Conservation (phyloP, 345 rosid species). For the Acer yangbiense region DNA sequence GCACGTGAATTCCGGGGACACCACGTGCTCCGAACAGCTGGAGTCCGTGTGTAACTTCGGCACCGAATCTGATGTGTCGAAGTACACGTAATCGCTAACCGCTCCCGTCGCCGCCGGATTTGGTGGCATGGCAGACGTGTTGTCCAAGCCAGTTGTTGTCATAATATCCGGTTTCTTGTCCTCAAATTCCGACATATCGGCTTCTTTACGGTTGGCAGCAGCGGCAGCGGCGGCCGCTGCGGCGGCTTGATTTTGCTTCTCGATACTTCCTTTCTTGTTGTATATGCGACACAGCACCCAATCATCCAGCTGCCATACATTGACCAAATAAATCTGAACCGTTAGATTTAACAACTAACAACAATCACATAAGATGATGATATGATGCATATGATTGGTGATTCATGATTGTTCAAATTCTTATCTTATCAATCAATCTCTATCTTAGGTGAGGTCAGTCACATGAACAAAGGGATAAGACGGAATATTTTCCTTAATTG, state of each 20-base stretch:
- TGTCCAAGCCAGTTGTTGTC: constrained; percentile 7
- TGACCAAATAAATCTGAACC: neutral
- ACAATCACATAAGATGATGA: neutral
- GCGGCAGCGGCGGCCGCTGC: neutral
- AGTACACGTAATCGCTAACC: constrained; percentile 41
- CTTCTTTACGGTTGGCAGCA: neutral
- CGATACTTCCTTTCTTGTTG: constrained; percentile 82
- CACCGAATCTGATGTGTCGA: constrained; percentile 79
- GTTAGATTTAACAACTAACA: neutral
- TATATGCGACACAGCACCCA: constrained; percentile 97
- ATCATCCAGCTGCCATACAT: constrained; percentile 74
- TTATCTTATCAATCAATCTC: too few species aligned
- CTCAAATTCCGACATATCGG: constrained; percentile 24
- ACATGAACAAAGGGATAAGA: constrained; percentile 17
- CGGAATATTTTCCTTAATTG: constrained; percentile 24
- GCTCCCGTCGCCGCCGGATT: constrained; percentile 17
- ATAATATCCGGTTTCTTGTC: constrained; percentile 47
- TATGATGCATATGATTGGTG: too few species aligned
- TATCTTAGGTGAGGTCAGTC: neutral
- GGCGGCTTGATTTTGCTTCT: constrained; percentile 38
- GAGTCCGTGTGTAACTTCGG: constrained; percentile 80
- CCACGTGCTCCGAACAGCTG: constrained; percentile 79
- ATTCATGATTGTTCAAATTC: too few species aligned
- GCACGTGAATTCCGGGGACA: constrained; percentile 79
- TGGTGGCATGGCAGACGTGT: constrained; percentile 19